These are phyloP conservation scores for Amanita subjunquillea DNA, from an alignment of 768 basidiomycete species.

Conservation along the genomic window DNA sequence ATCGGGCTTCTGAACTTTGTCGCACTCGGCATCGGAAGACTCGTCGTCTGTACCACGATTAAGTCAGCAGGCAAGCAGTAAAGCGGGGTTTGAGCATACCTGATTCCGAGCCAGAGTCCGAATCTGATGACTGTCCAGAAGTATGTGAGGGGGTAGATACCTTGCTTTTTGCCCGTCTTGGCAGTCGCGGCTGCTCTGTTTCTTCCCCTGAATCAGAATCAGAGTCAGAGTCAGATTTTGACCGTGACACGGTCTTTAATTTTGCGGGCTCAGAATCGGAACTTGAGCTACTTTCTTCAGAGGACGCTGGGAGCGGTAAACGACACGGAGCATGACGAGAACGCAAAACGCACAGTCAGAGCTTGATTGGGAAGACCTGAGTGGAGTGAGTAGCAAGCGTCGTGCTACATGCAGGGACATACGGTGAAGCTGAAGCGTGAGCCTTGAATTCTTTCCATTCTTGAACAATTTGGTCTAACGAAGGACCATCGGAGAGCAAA, in stretches of 20 bases:
- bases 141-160: neutral
- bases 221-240: slow-evolving; percentile 22
- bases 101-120: slow-evolving; percentile 11
- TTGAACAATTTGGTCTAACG: slow-evolving; percentile 53
- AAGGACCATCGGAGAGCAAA: slow-evolving; percentile 33
- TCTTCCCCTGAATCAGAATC: slow-evolving; percentile 17
- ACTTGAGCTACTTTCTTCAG: slow-evolving; percentile 15
- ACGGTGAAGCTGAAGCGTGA: slow-evolving; percentile 3
- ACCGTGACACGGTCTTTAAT: slow-evolving; percentile 7
- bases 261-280: slow-evolving; percentile 3
- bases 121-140: slow-evolving; percentile 5
- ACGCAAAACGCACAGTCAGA: neutral
- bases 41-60: slow-evolving; percentile 19
- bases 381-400: neutral
- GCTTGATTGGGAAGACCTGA: neutral
- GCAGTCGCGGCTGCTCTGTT: slow-evolving; percentile 14
- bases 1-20: slow-evolving; percentile 10
- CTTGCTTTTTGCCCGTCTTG: neutral
- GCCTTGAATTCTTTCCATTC: slow-evolving; percentile 43
- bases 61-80: neutral
- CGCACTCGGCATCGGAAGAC: slow-evolving; percentile 20
- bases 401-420: slow-evolving; percentile 2
- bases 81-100: slow-evolving; percentile 9
- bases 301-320: slow-evolving; percentile 8
- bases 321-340: neutral